Percentiles rank a stretch among this genome's conserved stretches.
These are phyloP conservation scores for Protomyces macrosporus DNA, from an alignment of 1,139 yeast genomes.

Conservation along the genomic window DNA sequence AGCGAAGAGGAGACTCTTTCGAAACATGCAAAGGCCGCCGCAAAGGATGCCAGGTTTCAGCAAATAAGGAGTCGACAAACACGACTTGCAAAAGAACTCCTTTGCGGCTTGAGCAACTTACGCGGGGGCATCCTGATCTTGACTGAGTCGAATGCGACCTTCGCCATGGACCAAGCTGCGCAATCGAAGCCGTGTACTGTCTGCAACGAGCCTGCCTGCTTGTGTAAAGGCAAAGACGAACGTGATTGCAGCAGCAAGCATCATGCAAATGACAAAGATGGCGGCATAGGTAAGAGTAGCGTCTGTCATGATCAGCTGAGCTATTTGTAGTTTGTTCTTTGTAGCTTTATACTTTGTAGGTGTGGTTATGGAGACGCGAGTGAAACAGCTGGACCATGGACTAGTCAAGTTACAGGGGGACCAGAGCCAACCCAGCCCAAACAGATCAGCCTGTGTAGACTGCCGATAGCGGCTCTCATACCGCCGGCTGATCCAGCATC, in stretches of 20 bases:
- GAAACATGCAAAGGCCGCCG: too few species aligned
- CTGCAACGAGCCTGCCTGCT: conserved; percentile 21
- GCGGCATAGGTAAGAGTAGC: background rate
- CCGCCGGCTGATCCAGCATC: background rate
- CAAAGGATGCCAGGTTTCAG: too few species aligned
- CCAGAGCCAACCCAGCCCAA: background rate
- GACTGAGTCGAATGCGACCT: conserved; percentile 12
- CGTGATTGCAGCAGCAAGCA: background rate
- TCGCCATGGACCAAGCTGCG: conserved; percentile 4
- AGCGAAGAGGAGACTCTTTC: too few species aligned
- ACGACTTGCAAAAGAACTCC: too few species aligned
- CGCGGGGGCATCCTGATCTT: background rate
- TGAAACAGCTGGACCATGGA: too few species aligned
- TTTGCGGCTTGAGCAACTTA: background rate
- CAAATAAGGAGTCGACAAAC: too few species aligned
- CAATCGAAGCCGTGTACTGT: conserved; percentile 8
- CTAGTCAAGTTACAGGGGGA: background rate
- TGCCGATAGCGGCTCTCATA: background rate
- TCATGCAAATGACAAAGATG: background rate
- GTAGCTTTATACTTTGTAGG: background rate
- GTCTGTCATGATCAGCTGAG: background rate
- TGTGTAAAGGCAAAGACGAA: conserved; percentile 12
- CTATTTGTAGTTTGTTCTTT: too few species aligned
- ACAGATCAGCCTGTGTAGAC: background rate
- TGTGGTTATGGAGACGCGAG: too few species aligned